Conservation (phyloP, 2,329 filamentous ascomycete genomes). For the Phaeophleospora eucalypticola region DNA sequence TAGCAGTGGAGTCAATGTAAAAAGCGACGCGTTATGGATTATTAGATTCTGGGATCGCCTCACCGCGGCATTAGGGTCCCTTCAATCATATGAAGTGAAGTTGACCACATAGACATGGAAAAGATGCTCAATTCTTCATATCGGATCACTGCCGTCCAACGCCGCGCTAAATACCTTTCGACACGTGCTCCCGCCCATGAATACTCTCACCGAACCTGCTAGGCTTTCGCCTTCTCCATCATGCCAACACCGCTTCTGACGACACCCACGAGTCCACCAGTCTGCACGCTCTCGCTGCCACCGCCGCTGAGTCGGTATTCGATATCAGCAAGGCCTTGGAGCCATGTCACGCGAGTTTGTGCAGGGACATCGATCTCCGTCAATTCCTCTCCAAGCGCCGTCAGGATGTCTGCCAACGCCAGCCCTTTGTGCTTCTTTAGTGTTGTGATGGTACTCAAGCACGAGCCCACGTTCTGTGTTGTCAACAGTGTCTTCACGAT, state of each 20-base stretch:
- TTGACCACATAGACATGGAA: too few species aligned
- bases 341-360: conserved; percentile 84
- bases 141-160: too few species aligned
- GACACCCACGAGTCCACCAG: conserved; percentile 85
- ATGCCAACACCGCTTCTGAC: conserved; percentile 83
- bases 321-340: conserved; percentile 85
- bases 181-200: too few species aligned
- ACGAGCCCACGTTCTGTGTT: conserved; percentile 83
- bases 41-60: background rate
- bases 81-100: background rate
- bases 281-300: conserved; percentile 82
- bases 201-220: too few species aligned
- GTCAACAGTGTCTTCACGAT: conserved; percentile 80
- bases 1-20: conserved; percentile 4
- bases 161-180: background rate
- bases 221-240: conserved; percentile 38
- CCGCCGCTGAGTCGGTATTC: conserved; percentile 88
- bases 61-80: background rate
- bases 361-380: conserved; percentile 76
- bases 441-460: conserved; percentile 79
- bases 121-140: too few species aligned
- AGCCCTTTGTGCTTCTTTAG: conserved; percentile 82
- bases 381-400: conserved; percentile 77
- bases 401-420: conserved; percentile 90
- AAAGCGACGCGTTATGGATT: background rate